Evolutionary conservation across 2,329 filamentous ascomycete species (phyloP).

Genomic region (Monilinia fructigena): DNA sequence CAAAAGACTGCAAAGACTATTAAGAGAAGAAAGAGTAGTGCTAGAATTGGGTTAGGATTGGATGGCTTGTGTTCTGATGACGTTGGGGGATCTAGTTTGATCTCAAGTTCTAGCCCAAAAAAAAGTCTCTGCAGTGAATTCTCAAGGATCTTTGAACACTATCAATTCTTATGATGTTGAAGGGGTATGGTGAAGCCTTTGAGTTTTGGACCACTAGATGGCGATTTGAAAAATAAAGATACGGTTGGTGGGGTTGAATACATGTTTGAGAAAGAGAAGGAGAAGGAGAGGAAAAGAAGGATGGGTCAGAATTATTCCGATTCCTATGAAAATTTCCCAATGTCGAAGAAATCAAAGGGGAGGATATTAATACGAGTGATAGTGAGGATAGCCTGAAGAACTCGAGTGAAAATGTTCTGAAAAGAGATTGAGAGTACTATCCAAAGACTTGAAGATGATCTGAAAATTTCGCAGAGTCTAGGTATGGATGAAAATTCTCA

Average conservation of each 20-base stretch:
- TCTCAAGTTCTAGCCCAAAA: not conserved
- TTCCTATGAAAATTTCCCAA: not conserved
- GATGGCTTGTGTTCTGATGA: slow-evolving; percentile 1
- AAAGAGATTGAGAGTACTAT: not conserved
- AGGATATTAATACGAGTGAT: rapidly evolving
- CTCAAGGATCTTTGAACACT: not conserved
- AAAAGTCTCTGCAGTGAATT: not conserved
- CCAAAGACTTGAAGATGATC: not conserved
- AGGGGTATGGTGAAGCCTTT: not conserved
- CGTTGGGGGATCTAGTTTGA: not conserved
- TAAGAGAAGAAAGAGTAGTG: slow-evolving; percentile 7
- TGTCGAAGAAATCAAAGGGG: not conserved
- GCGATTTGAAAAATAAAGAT: not conserved
- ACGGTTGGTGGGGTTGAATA: not conserved
- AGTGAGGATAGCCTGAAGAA: not conserved
- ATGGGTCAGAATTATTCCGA: not conserved
- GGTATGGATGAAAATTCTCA: not conserved
- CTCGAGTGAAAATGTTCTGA: not conserved
- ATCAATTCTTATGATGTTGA: not conserved
- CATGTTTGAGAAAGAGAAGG: not conserved
- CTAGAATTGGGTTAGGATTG: not conserved
- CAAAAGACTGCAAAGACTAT: not conserved
- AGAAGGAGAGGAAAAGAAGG: not conserved
- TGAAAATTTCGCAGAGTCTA: not conserved
- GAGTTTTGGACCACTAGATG: not conserved